Evolutionary conservation across 2,329 filamentous ascomycete genomes (phyloP), one percentile per base, ranked within the genome.

Genomic region (Arthrinium puccinioides): DNA sequence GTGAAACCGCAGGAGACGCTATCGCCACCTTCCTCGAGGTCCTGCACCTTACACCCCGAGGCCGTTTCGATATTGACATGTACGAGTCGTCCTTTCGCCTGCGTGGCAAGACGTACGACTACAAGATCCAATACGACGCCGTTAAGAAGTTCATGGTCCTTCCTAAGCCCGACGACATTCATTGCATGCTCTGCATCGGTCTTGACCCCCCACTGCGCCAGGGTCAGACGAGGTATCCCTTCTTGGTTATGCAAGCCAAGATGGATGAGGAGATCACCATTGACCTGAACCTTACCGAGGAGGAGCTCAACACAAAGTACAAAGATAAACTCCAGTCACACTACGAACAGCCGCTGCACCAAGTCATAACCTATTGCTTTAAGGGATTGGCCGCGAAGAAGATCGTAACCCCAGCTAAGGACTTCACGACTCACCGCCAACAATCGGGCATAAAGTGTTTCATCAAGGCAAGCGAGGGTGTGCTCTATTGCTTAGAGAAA

Each of bases 61-160:
- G 92, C 61, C 90, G 92, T 49, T 98, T 98, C 73, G 92, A 97
- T 61, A 95, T 98, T 66, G 92, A 98, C 62, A 95, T 98, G 84
- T 98, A 98, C 74, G 92, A 97, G 63, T 83, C 80, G 13, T 97
- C 92, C 3, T 97, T 98, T 75, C 84, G 92, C 45, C 76, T 98
- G 44, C 90, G 92, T 48, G 92, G 92, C 55, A 98, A 98, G 69
- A 98, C 92, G 18, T 98, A 98, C 70, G 94, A 98, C 69, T 98
- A 98, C 79, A 98, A 98, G 76, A 97, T 98, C 48, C 88, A 96
- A 61, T 98, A 96, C 64, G 87, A 96, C 40, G 80, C 83, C 34
- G 88, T 97, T 66, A 98, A 98, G 72, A 97, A 97, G 62, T 97
- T 97, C 60, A 96, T 98, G 81, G 77, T 97, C 21, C 79, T 98